phyloP scores from a whole-genome alignment of 2,329 filamentous ascomycete species.

The Aspergillus sp. region DNA sequence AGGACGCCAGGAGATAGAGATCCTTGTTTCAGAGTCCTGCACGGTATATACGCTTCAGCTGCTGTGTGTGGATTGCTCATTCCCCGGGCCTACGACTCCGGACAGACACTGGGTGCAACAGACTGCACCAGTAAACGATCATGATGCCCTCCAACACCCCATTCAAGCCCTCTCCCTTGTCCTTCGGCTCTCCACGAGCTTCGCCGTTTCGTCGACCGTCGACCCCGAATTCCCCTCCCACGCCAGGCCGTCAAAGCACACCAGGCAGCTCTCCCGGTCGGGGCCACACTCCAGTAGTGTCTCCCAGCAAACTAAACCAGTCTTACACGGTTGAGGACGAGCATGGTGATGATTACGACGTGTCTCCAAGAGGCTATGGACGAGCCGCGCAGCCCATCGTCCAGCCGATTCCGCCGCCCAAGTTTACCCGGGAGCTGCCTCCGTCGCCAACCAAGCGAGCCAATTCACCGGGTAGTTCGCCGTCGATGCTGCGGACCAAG shows the following conservation, averaged over 20 bases:
- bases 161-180: constrained; percentile 64
- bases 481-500: constrained; percentile 19
- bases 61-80: too few species aligned
- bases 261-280: constrained; percentile 40
- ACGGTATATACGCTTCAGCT: too few species aligned
- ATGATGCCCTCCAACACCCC: constrained; percentile 36
- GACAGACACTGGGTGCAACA: too few species aligned
- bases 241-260: constrained; percentile 42
- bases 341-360: constrained; percentile 33
- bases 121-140: too few species aligned
- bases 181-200: constrained; percentile 61
- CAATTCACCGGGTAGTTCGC: constrained; percentile 18
- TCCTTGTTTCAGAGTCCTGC: too few species aligned
- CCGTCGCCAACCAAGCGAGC: constrained; percentile 33
- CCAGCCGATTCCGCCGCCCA: constrained; percentile 26
- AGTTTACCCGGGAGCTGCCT: constrained; percentile 30
- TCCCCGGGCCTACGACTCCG: too few species aligned
- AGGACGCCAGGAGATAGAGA: too few species aligned
- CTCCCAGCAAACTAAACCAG: constrained; percentile 42
- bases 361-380: constrained; percentile 12
- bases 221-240: constrained; percentile 54
- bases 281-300: constrained; percentile 36
- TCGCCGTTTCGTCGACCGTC: constrained; percentile 63
- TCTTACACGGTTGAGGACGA: constrained; percentile 38
- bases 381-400: constrained; percentile 3